Percentiles rank a stretch among this genome's conserved stretches.
Conservation (phyloP, 208 protist genomes). For the Leishmania turanica region DNA sequence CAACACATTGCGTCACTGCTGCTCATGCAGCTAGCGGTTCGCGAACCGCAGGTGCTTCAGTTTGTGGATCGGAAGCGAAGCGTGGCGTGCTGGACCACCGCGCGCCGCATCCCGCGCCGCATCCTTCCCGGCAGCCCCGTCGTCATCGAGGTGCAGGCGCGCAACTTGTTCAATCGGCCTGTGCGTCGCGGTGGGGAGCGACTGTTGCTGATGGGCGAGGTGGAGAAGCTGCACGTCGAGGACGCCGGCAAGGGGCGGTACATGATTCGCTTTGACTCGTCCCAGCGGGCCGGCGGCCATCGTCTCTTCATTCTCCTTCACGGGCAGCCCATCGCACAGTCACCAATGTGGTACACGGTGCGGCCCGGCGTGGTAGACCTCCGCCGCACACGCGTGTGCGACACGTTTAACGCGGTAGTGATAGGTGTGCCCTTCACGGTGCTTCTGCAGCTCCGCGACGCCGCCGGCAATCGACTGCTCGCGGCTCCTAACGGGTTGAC, state of each 20-base stretch:
- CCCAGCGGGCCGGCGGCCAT: slow-evolving; percentile 45
- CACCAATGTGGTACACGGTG: slow-evolving; percentile 59
- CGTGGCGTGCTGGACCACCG: slow-evolving; percentile 64
- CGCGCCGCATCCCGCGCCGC: slow-evolving; percentile 23
- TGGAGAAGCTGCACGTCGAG: slow-evolving; percentile 22
- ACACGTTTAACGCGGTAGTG: slow-evolving; percentile 59
- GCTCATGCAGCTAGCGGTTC: slow-evolving; percentile 60
- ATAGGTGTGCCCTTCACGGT: slow-evolving; percentile 60
- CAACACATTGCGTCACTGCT: slow-evolving; percentile 74
- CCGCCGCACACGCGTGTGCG: slow-evolving; percentile 31
- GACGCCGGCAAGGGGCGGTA: slow-evolving; percentile 41
- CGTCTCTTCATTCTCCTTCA: slow-evolving; percentile 60
- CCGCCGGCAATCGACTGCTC: slow-evolving; percentile 49
- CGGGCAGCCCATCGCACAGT: slow-evolving; percentile 68
- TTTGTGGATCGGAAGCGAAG: slow-evolving; percentile 47
- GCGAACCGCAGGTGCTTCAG: slow-evolving; percentile 35
- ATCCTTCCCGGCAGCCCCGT: slow-evolving; percentile 25
- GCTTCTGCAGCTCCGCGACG: slow-evolving; percentile 43
- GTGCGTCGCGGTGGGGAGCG: slow-evolving; percentile 34
- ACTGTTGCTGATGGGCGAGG: slow-evolving; percentile 46
- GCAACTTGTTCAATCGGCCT: slow-evolving; percentile 43
- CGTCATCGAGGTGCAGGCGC: slow-evolving; percentile 29
- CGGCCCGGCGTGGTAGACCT: slow-evolving; percentile 39
- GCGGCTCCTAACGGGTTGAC: background rate
- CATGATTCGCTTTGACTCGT: slow-evolving; percentile 46